Percentiles rank a stretch among this genome's conserved stretches.
phyloP scores from a whole-genome alignment of 1,139 yeast species.

The Suhomyces choctaworum region DNA sequence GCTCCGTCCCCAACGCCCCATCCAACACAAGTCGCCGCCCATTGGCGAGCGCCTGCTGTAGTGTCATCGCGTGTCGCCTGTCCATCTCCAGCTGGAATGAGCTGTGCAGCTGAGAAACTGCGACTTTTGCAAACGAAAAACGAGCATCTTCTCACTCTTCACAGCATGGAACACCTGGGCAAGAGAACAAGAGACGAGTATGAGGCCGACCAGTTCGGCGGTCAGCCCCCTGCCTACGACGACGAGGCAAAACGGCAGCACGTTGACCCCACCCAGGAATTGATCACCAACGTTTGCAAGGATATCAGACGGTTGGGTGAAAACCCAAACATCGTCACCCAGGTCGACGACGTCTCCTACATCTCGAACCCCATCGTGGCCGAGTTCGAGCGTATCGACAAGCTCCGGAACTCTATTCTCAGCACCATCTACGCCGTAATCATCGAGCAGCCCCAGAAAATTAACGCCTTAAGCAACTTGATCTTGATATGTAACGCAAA shows the following conservation, averaged over 20 bases:
- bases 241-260: conserved; percentile 37
- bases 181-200: conserved; percentile 46
- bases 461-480: conserved; percentile 68
- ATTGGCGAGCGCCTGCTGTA: too few species aligned
- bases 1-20: conserved; percentile 22
- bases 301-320: conserved; percentile 71
- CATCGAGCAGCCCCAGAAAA: conserved; percentile 89
- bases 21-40: conserved; percentile 19
- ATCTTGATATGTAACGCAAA: conserved; percentile 67
- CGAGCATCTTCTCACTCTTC: neutral
- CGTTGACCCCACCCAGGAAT: conserved; percentile 44
- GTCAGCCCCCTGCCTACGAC: conserved; percentile 15
- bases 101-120: too few species aligned
- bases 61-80: too few species aligned
- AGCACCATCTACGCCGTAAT: conserved; percentile 68
- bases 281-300: conserved; percentile 45
- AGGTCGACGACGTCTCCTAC: conserved; percentile 66
- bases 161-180: conserved; percentile 24
- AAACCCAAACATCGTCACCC: conserved; percentile 49
- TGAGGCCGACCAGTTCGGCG: conserved; percentile 22
- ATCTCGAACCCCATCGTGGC: conserved; percentile 65
- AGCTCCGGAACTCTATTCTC: conserved; percentile 58
- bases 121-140: neutral
- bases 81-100: too few species aligned
- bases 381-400: conserved; percentile 67